A percentile compares a stretch with the other conserved stretches of the same genome.
phyloP scores from a whole-genome alignment of 2,329 filamentous ascomycete species.

The Tolypocladium amazonense region DNA sequence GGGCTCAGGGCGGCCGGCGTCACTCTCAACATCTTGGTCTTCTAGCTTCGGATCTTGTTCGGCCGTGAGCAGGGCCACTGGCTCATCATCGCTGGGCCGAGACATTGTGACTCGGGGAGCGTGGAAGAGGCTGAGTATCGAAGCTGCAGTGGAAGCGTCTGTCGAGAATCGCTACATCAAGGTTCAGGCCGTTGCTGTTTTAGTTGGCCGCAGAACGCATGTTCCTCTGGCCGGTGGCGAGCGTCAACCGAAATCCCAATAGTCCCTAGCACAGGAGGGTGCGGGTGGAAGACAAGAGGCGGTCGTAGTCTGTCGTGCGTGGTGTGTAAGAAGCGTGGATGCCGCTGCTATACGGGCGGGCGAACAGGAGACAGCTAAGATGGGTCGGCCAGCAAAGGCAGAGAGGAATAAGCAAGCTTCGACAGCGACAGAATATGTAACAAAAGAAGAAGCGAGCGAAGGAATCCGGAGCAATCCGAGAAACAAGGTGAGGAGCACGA shows the following conservation, averaged over 20 bases:
- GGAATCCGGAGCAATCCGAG: not conserved
- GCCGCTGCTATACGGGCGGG: not conserved
- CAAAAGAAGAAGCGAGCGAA: not conserved
- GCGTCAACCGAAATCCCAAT: not conserved
- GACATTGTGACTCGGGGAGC: conserved; percentile 15
- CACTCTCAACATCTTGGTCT: conserved; percentile 21
- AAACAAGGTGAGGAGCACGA: not conserved
- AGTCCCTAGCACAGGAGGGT: not conserved
- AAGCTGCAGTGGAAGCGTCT: not conserved
- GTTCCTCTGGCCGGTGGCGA: not conserved
- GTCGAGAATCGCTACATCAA: not conserved
- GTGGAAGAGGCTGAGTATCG: not conserved
- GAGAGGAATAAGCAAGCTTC: not conserved
- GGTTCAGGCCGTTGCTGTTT: not conserved
- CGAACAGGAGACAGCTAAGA: not conserved
- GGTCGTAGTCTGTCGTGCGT: not conserved
- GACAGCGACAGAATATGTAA: not conserved
- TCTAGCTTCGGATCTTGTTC: conserved; percentile 18
- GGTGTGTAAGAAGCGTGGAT: not conserved
- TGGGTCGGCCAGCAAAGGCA: not conserved
- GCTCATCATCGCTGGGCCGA: conserved; percentile 19
- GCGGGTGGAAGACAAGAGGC: not conserved
- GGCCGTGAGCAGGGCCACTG: conserved; percentile 17
- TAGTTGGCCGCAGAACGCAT: not conserved
- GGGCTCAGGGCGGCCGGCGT: conserved; percentile 15